A percentile compares a stretch with the other conserved stretches of the same genome.
Evolutionary conservation across 2,329 filamentous ascomycete genomes (phyloP).

Genomic region (Eutypa lata): DNA sequence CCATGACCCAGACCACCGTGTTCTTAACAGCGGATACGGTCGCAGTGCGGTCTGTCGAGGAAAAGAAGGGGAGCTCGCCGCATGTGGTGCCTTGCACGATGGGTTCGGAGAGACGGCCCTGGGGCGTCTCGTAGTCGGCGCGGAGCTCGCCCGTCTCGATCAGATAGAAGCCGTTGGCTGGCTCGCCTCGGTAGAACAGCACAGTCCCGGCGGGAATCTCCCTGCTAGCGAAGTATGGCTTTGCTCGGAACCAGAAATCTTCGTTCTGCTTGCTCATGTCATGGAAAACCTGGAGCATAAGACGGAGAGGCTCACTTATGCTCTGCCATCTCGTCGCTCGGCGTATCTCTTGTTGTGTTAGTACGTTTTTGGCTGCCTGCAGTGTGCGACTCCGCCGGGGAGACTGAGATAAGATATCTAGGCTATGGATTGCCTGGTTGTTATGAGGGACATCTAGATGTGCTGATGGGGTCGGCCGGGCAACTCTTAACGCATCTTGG

Average conservation of each 20-base stretch:
- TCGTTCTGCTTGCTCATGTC: conserved; percentile 81
- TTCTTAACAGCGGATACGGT: conserved; percentile 81
- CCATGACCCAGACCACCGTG: conserved; percentile 79
- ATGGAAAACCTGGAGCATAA: conserved; percentile 95
- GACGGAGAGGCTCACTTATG: conserved; percentile 84
- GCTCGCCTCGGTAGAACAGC: conserved; percentile 75
- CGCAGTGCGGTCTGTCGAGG: conserved; percentile 80
- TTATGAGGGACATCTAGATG: conserved; percentile 48
- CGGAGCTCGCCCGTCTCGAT: conserved; percentile 85
- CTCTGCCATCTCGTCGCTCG: conserved; percentile 70
- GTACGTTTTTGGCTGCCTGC: conserved; percentile 71
- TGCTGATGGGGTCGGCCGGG: conserved; percentile 38
- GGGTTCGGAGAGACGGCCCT: conserved; percentile 84
- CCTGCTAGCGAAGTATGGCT: conserved; percentile 69
- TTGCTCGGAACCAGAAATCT: conserved; percentile 89
- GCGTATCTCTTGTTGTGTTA: conserved; percentile 63
- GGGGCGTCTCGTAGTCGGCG: conserved; percentile 86
- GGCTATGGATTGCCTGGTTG: conserved; percentile 23
- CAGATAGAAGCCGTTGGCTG: conserved; percentile 82
- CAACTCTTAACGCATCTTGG: conserved; percentile 57
- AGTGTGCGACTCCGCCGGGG: conserved; percentile 77
- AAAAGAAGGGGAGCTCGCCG: conserved; percentile 95
- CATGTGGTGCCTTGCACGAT: conserved; percentile 94
- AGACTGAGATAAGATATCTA: conserved; percentile 63
- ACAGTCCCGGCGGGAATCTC: conserved; percentile 67